Evolutionary conservation across 352 stramenopile species (phyloP), one percentile per base, ranked within the genome.

Genomic region (Phytophthora meadii): DNA sequence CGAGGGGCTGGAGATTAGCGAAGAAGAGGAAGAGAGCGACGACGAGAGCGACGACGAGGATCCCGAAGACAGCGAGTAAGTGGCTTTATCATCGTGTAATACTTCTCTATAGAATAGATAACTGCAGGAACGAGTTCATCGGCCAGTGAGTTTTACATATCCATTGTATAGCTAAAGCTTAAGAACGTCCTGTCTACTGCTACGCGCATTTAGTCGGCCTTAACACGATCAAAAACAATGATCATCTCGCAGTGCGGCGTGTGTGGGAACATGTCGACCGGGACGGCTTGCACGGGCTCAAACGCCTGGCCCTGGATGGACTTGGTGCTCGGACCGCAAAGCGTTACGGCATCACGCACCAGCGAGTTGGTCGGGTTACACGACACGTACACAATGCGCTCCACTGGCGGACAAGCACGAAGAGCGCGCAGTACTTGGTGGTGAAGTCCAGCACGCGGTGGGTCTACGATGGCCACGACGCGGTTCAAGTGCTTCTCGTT

Each of bases 241-340:
- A 99, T 95, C 86, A 99, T 97, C 80, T 99, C 98, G 73, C 94
- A 99, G 83, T 99, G 98, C 28, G 85, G 82, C 14, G 97, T 99
- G 68, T 98, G 92, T 1, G 98, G 98, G 75, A 99, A 99, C 93
- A 99, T 98, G 77, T 99, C 98, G 32, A 99, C 97, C 2, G 97
- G 97, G 40, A 96, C 92, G 7, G 94, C 92, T 57, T 94, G 83
- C 30, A 98, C 93, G 14, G 92, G 89, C 45, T 88, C 76, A 72
- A 99, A 99, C 1, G 97, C 82, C 22, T 87, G 68, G 36, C 97
- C 97, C 27, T 81, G 81, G 46, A 98, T 87, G 32, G 92, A 94
- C 71, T 98, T 98, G 17, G 94, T 98, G 46, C 93, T 90, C 17
- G 96, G 94, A 8, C 86, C 78, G 70, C 98, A 99, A 12, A 99